phyloP scores from a whole-genome alignment of 2,329 filamentous ascomycete species.

The Beauveria varroae region DNA sequence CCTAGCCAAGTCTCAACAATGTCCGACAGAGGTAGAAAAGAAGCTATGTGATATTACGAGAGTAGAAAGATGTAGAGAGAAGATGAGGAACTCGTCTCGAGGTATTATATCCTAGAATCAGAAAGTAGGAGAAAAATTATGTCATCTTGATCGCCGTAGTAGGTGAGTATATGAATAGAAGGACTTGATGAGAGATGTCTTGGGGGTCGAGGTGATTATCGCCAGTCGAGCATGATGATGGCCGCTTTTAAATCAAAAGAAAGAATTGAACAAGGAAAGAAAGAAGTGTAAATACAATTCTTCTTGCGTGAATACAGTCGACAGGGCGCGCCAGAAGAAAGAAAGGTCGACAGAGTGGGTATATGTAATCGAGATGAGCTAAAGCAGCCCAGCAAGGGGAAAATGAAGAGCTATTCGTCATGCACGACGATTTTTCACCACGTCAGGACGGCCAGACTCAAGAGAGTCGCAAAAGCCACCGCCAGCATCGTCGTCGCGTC shows the following conservation, averaged over 20 bases:
- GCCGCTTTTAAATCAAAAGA: not conserved
- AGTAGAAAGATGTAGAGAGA: not conserved
- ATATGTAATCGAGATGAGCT: not conserved
- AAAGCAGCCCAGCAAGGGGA: not conserved
- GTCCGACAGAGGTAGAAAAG: not conserved
- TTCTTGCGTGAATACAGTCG: not conserved
- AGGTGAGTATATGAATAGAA: not conserved
- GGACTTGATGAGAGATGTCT: not conserved
- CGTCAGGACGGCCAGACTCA: not conserved
- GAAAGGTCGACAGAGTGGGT: not conserved
- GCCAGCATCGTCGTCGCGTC: not conserved
- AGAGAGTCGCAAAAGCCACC: slow-evolving; percentile 3
- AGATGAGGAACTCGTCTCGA: not conserved
- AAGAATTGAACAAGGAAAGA: not conserved
- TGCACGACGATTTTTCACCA: not conserved
- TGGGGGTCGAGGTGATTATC: not conserved
- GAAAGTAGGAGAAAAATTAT: slow-evolving; percentile 1
- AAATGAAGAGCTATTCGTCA: not conserved
- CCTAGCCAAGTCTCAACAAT: not conserved
- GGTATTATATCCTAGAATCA: not conserved
- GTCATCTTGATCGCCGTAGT: not conserved
- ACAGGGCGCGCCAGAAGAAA: not conserved
- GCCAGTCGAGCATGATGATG: not conserved
- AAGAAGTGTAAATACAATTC: not conserved
- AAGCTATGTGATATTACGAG: not conserved